Evolutionary conservation across 257 asterid genomes (phyloP).

Genomic region (Paraleonurus japonicus): DNA sequence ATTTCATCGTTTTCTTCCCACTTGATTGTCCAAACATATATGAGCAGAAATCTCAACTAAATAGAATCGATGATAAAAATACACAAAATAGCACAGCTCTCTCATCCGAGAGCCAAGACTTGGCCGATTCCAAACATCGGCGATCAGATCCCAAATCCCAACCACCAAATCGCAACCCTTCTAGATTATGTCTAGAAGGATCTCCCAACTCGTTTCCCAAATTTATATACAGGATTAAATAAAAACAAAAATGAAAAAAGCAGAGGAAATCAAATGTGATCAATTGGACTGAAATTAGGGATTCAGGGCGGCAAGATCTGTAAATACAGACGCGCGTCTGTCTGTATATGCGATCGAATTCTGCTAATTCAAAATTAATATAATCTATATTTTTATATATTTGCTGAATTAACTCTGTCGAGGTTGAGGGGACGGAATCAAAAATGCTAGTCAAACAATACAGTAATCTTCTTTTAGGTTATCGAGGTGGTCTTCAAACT

Average conservation of each 20-base stretch:
- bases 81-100: slow-evolving; percentile 38
- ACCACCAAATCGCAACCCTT: slow-evolving; percentile 50
- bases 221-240: slow-evolving; percentile 23
- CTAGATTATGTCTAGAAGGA: slow-evolving; percentile 59
- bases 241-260: not conserved
- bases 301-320: slow-evolving; percentile 62
- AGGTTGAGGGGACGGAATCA: slow-evolving; percentile 14
- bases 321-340: slow-evolving; percentile 12
- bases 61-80: slow-evolving; percentile 21
- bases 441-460: slow-evolving; percentile 29
- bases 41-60: slow-evolving; percentile 30
- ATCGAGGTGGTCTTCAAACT: slow-evolving; percentile 33
- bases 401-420: slow-evolving; percentile 15
- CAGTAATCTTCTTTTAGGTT: slow-evolving; percentile 26
- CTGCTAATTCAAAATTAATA: slow-evolving; percentile 29
- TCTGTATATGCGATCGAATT: slow-evolving; percentile 25
- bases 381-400: not conserved
- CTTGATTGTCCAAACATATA: slow-evolving; percentile 59
- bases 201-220: slow-evolving; percentile 54
- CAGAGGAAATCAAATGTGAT: slow-evolving; percentile 36
- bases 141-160: slow-evolving; percentile 60
- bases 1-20: slow-evolving; percentile 87
- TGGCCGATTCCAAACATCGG: slow-evolving; percentile 38
- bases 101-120: slow-evolving; percentile 60
- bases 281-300: slow-evolving; percentile 42